Evolutionary conservation across 2,329 filamentous ascomycete genomes (phyloP).

Genomic region (Exophiala sp.): DNA sequence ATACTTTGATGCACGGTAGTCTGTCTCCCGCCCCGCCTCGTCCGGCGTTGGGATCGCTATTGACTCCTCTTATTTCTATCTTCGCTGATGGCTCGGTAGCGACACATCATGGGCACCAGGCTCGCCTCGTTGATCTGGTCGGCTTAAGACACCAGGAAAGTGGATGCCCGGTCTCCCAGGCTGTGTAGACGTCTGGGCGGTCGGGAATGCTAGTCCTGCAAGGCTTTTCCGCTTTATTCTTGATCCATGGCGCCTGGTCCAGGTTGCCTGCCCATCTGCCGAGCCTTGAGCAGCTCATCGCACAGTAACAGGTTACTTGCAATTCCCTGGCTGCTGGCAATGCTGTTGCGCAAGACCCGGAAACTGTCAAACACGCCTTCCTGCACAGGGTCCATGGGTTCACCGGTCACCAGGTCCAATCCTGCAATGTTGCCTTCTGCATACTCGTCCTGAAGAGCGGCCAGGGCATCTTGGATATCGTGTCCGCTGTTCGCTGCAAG

Average conservation of each 20-base stretch:
- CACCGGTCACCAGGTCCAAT: slow-evolving; percentile 76
- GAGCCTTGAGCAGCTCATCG: slow-evolving; percentile 93
- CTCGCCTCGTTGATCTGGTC: no score
- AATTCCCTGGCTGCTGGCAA: slow-evolving; percentile 90
- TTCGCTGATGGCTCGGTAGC: no score
- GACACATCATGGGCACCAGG: no score
- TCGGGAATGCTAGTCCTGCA: neutral
- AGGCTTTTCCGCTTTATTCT: slow-evolving; percentile 7
- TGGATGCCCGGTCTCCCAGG: no score
- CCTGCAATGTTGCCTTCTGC: slow-evolving; percentile 79
- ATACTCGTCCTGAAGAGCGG: slow-evolving; percentile 77
- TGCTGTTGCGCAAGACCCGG: slow-evolving; percentile 85
- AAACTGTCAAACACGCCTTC: slow-evolving; percentile 95
- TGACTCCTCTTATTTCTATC: no score
- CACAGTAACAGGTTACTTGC: slow-evolving; percentile 91
- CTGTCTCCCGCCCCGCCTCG: no score
- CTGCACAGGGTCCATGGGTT: slow-evolving; percentile 90
- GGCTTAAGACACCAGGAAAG: no score
- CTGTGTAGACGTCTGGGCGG: no score
- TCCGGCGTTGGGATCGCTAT: no score
- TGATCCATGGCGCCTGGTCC: slow-evolving; percentile 34
- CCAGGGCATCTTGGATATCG: slow-evolving; percentile 91
- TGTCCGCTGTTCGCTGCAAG: slow-evolving; percentile 92
- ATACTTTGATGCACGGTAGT: no score
- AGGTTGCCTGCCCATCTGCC: slow-evolving; percentile 68